A percentile compares a stretch with the other conserved stretches of the same genome.
Conservation (phyloP, 257 asterid species). For the Solanum rostratum region DNA sequence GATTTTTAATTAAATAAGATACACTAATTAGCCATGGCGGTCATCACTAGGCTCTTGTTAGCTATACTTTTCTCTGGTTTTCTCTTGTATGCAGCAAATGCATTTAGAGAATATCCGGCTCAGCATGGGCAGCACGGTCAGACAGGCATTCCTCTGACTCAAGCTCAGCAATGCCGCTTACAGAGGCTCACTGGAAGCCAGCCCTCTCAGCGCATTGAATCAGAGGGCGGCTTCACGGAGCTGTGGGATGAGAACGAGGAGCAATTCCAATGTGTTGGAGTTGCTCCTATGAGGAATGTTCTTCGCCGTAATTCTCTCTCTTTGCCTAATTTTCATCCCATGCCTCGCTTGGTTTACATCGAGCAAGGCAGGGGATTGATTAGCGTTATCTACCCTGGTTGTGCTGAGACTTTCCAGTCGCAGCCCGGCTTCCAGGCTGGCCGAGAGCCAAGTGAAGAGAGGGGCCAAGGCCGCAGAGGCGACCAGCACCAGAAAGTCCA, state of each 20-base stretch:
- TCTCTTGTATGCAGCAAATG: slow-evolving; percentile 14
- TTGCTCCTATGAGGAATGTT: slow-evolving; percentile 29
- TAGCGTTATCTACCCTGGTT: slow-evolving; percentile 49
- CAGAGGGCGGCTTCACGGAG: slow-evolving; percentile 56
- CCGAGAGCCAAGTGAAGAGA: background rate
- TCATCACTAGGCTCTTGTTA: slow-evolving; percentile 14
- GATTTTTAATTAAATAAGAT: background rate
- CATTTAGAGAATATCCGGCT: background rate
- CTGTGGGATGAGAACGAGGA: slow-evolving; percentile 40
- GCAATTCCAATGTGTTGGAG: slow-evolving; percentile 70
- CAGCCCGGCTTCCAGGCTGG: background rate
- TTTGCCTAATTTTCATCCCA: slow-evolving; percentile 55
- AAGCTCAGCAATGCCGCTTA: slow-evolving; percentile 58
- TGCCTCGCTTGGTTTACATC: slow-evolving; percentile 53
- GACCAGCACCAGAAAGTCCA: slow-evolving; percentile 63
- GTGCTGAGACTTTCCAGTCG: slow-evolving; percentile 45
- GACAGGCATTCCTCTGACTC: slow-evolving; percentile 10
- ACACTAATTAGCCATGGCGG: background rate
- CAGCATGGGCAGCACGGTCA: background rate
- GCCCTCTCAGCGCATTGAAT: slow-evolving; percentile 28
- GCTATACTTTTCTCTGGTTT: slow-evolving; percentile 15
- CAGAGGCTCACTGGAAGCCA: slow-evolving; percentile 26
- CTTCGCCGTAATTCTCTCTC: slow-evolving; percentile 43
- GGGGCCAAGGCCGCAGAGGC: background rate
- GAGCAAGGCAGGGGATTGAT: slow-evolving; percentile 47